These are phyloP conservation scores for Calycina herbarum DNA, from an alignment of 2,329 filamentous ascomycete genomes.

Conservation along the genomic window DNA sequence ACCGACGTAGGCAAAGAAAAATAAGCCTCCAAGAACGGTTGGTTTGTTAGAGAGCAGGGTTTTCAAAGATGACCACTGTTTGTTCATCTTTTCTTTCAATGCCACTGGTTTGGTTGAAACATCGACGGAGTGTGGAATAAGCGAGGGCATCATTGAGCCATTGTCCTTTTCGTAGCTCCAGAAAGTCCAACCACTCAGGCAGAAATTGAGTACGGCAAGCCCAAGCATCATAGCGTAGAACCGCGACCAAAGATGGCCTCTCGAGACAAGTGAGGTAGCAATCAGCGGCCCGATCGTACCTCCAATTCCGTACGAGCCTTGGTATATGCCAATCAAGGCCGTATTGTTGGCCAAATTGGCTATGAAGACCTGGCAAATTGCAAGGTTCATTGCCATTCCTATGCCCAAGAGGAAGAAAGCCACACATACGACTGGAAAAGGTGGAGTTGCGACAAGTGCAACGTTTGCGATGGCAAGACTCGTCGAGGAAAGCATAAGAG, in stretches of 20 bases:
- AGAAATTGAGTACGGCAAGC: constrained; percentile 55
- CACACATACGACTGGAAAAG: constrained; percentile 59
- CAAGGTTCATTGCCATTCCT: constrained; percentile 54
- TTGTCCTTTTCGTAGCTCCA: constrained; percentile 63
- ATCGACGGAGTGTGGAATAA: constrained; percentile 45
- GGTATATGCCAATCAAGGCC: constrained; percentile 57
- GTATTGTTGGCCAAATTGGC: constrained; percentile 53
- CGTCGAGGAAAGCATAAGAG: no score
- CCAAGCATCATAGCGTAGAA: constrained; percentile 70
- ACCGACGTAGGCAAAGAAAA: constrained; percentile 83
- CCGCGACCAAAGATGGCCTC: constrained; percentile 65
- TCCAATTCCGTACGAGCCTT: constrained; percentile 66
- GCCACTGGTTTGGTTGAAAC: constrained; percentile 27
- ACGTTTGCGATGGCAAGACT: constrained; percentile 54
- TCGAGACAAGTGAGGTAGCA: constrained; percentile 63
- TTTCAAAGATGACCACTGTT: constrained; percentile 39
- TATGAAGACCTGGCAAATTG: constrained; percentile 59
- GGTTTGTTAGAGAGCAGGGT: constrained; percentile 39
- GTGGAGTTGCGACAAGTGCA: constrained; percentile 63
- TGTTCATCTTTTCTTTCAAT: background rate
- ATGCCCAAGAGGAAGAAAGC: constrained; percentile 64
- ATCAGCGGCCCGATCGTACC: constrained; percentile 67
- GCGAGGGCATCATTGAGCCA: constrained; percentile 46
- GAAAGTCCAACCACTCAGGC: constrained; percentile 64
- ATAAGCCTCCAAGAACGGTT: constrained; percentile 71